Percentiles rank a stretch among this genome's conserved stretches.
Evolutionary conservation across 768 basidiomycete species (phyloP).

Genomic region (Tephrocybe sp.): DNA sequence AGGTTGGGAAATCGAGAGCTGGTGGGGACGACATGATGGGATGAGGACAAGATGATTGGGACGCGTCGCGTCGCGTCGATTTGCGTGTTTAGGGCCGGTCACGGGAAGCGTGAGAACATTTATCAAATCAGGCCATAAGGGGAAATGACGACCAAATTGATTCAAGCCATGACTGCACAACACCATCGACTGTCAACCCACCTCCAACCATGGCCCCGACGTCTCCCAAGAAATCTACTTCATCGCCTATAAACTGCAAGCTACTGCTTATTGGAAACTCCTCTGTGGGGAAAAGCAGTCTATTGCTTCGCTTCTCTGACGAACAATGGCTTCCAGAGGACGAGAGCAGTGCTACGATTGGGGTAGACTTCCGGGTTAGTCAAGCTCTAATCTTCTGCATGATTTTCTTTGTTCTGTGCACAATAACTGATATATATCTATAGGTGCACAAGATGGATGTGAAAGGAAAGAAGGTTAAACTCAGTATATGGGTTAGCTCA

Average conservation of each 20-base stretch:
- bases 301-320: conserved; percentile 93
- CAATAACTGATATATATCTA: background rate
- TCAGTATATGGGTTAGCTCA: conserved; percentile 89
- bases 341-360: conserved; percentile 82
- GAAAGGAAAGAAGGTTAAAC: conserved; percentile 80
- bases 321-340: conserved; percentile 93
- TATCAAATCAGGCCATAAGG: background rate
- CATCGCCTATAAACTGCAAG: conserved; percentile 70
- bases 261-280: conserved; percentile 84
- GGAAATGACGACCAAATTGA: background rate
- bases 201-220: conserved; percentile 29
- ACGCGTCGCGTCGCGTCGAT: conserved; percentile 58
- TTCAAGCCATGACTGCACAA: background rate
- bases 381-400: background rate
- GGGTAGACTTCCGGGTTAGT: conserved; percentile 81
- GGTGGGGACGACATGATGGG: conserved; percentile 63
- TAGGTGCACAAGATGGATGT: conserved; percentile 89
- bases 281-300: conserved; percentile 89
- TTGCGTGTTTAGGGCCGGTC: conserved; percentile 46
- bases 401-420: background rate
- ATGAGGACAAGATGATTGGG: conserved; percentile 32
- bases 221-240: conserved; percentile 24
- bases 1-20: conserved; percentile 61
- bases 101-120: background rate
- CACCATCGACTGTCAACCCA: background rate